Percentiles rank a stretch among this genome's conserved stretches.
These are phyloP conservation scores for Lachnellula hyalina DNA, from an alignment of 2,329 filamentous ascomycete genomes.

Conservation along the genomic window DNA sequence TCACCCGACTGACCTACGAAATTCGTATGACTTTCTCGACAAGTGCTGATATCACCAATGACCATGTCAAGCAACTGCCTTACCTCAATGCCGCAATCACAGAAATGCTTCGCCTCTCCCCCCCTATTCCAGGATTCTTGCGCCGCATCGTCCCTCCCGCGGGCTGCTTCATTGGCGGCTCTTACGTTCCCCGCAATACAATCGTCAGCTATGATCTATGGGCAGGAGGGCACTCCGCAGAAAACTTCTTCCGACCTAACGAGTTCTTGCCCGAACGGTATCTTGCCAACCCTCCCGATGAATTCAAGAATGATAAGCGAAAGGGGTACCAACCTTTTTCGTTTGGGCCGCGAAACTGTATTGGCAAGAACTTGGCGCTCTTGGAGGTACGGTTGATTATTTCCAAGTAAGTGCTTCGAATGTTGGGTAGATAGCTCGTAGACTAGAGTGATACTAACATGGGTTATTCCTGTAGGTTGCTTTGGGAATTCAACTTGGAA, in stretches of 20 bases:
- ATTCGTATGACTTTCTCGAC: constrained; percentile 35
- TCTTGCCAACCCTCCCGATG: constrained; percentile 16
- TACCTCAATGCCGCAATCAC: constrained; percentile 35
- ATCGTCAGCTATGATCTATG: constrained; percentile 24
- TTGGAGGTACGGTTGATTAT: constrained; percentile 16
- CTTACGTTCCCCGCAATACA: constrained; percentile 11
- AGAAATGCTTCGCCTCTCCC: constrained; percentile 35
- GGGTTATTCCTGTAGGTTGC: no score
- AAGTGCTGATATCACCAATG: constrained; percentile 17
- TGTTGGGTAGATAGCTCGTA: no score
- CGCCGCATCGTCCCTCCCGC: constrained; percentile 9
- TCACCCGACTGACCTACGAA: constrained; percentile 37
- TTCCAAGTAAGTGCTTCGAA: neutral
- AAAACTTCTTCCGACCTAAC: constrained; percentile 14
- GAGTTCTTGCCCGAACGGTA: constrained; percentile 18
- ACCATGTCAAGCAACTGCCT: constrained; percentile 1
- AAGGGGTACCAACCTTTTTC: constrained; percentile 27
- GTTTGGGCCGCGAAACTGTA: constrained; percentile 5
- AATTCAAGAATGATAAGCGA: constrained; percentile 30
- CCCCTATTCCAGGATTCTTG: constrained; percentile 24
- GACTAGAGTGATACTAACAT: no score
- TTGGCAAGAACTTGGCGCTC: constrained; percentile 12
- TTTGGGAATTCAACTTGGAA: no score
- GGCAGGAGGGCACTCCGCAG: constrained; percentile 21
- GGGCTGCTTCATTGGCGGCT: constrained; percentile 12